Conservation (phyloP, 495 filamentous ascomycete species). For the Xylaria sp. region DNA sequence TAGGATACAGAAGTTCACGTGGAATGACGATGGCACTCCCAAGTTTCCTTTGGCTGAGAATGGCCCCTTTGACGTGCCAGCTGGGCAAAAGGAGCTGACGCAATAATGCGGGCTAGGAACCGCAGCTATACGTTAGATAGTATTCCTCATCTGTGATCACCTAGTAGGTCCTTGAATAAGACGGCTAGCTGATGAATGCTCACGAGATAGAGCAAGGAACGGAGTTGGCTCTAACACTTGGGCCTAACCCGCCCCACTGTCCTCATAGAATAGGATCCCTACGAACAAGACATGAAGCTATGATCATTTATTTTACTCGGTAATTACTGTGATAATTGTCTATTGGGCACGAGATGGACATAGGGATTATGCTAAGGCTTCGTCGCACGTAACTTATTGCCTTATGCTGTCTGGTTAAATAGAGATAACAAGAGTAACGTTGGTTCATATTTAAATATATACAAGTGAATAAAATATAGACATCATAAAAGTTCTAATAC, state of each 20-base stretch:
- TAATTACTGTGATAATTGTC: neutral
- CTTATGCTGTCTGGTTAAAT: neutral
- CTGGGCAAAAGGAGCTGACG: constrained; percentile 34
- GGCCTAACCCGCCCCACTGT: neutral
- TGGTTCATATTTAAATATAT: neutral
- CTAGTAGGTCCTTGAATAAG: neutral
- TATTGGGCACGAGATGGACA: neutral
- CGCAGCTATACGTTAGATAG: neutral
- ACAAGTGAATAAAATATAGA: neutral
- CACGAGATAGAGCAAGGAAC: neutral
- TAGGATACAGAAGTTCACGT: constrained; percentile 39
- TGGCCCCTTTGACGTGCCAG: constrained; percentile 38
- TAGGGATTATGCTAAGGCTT: neutral
- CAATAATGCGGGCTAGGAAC: neutral
- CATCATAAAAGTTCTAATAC: neutral
- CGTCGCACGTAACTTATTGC: neutral
- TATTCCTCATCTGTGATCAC: neutral
- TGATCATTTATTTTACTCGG: neutral
- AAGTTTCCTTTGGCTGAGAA: constrained; percentile 42
- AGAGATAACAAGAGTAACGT: neutral
- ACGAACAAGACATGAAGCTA: neutral
- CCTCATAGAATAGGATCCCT: neutral
- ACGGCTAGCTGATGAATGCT: neutral
- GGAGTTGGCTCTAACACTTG: neutral
- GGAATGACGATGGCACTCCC: constrained; percentile 41